Evolutionary conservation across 768 basidiomycete genomes (phyloP).

Genomic region (Cystobasidiopsis lactophilus): DNA sequence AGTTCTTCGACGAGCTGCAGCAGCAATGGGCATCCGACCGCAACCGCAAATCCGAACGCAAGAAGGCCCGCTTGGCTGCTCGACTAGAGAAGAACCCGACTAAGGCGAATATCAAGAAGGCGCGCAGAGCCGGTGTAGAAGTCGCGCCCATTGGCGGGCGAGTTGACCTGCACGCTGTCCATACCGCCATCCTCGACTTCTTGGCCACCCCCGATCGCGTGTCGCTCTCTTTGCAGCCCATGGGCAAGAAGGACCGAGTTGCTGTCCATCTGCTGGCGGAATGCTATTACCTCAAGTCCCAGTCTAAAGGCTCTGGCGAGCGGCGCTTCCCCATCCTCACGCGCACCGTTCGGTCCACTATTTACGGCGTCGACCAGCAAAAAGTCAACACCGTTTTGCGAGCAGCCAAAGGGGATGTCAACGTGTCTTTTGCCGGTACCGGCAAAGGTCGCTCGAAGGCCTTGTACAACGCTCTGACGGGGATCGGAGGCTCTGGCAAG

Average conservation of each 20-base stretch:
- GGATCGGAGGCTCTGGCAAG: not conserved
- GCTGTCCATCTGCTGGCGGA: constrained; percentile 56
- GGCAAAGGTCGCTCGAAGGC: not conserved
- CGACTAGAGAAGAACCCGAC: not conserved
- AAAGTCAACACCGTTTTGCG: constrained; percentile 33
- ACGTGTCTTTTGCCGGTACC: constrained; percentile 19
- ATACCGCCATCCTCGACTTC: constrained; percentile 44
- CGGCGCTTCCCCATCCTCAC: constrained; percentile 51
- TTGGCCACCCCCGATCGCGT: constrained; percentile 32
- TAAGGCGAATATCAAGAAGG: constrained; percentile 28
- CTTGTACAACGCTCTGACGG: not conserved
- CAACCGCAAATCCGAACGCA: not conserved
- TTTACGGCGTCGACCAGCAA: constrained; percentile 33
- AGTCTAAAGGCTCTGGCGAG: constrained; percentile 49
- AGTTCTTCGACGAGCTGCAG: not conserved
- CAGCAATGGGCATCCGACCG: not conserved
- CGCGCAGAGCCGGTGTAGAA: constrained; percentile 30
- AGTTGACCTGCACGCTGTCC: constrained; percentile 40
- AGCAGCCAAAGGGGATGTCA: constrained; percentile 21
- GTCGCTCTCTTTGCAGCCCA: constrained; percentile 53
- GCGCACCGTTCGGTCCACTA: constrained; percentile 42
- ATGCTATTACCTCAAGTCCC: constrained; percentile 50
- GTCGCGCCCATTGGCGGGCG: constrained; percentile 27
- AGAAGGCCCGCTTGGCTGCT: not conserved
- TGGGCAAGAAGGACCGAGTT: constrained; percentile 48